Evolutionary conservation across 148 eudicot genomes (phyloP).

Genomic region (Rhododendron ovatum): DNA sequence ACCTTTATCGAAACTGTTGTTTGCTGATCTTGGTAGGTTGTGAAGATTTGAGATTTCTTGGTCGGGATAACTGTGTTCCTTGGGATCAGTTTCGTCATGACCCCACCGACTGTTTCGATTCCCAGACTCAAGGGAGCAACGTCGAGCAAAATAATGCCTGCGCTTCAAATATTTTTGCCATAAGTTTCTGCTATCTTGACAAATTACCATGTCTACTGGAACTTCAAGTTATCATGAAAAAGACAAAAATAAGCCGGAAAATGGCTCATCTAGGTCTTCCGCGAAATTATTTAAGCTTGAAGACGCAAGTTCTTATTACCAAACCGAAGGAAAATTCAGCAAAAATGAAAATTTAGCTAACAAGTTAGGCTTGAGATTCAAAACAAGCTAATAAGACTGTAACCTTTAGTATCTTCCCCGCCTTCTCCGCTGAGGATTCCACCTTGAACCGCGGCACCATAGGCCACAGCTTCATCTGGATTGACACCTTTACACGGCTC

Average conservation of each 20-base stretch:
- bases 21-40: conserved; percentile 59
- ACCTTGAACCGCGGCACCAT: conserved; percentile 54
- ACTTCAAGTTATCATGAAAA: not conserved
- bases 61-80: conserved; percentile 53
- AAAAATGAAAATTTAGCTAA: not conserved
- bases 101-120: conserved; percentile 62
- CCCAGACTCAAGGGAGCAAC: conserved; percentile 61
- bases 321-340: not conserved
- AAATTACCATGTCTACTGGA: not conserved
- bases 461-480: conserved; percentile 57
- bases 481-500: conserved; percentile 47
- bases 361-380: not conserved
- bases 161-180: not conserved
- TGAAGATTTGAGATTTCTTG: conserved; percentile 52
- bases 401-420: conserved; percentile 40
- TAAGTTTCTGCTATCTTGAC: not conserved
- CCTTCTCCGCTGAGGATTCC: conserved; percentile 49
- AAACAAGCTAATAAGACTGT: not conserved
- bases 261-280: not conserved
- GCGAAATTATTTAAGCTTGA: not conserved
- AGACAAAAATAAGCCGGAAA: not conserved
- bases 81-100: conserved; percentile 66
- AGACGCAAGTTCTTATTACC: not conserved
- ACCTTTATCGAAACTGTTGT: conserved; percentile 40
- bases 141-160: conserved; percentile 48